A percentile compares a stretch with the other conserved stretches of the same genome.
Evolutionary conservation across 2,329 filamentous ascomycete species (phyloP).

Genomic region (Pestalotiopsis sp.): DNA sequence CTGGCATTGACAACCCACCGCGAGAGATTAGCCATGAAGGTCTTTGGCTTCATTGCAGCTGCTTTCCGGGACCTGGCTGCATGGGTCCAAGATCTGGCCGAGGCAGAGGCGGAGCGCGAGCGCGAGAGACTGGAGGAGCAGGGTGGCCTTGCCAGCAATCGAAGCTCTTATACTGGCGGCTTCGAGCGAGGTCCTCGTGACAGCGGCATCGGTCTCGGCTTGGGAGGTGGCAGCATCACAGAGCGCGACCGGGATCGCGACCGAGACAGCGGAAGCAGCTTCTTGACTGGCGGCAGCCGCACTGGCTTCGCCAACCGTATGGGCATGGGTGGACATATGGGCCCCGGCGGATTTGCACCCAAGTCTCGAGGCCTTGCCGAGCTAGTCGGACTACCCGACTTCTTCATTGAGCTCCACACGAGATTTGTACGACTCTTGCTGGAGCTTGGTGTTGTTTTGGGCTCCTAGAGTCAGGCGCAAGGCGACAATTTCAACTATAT

Average conservation of each 20-base stretch:
- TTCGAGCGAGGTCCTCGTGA: constrained; percentile 39
- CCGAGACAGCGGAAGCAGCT: constrained; percentile 49
- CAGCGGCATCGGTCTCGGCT: constrained; percentile 28
- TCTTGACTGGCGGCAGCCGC: constrained; percentile 52
- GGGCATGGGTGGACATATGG: constrained; percentile 56
- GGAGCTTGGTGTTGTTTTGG: constrained; percentile 58
- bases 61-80: constrained; percentile 66
- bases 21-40: constrained; percentile 67
- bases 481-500: background rate
- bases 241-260: constrained; percentile 33
- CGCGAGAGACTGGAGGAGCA: constrained; percentile 30
- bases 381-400: constrained; percentile 67
- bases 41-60: constrained; percentile 62
- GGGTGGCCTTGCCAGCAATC: constrained; percentile 39
- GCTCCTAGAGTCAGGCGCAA: constrained; percentile 36
- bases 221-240: constrained; percentile 24
- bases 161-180: constrained; percentile 44
- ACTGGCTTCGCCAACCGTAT: constrained; percentile 40
- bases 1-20: constrained; percentile 67
- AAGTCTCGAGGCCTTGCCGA: constrained; percentile 66
- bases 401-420: constrained; percentile 68
- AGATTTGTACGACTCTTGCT: constrained; percentile 66
- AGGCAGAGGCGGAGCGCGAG: constrained; percentile 63
- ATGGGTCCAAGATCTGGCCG: constrained; percentile 68
- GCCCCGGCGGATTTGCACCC: constrained; percentile 56